Conservation (phyloP, 2,329 filamentous ascomycete genomes). For the Pestalotiopsis sp. region DNA sequence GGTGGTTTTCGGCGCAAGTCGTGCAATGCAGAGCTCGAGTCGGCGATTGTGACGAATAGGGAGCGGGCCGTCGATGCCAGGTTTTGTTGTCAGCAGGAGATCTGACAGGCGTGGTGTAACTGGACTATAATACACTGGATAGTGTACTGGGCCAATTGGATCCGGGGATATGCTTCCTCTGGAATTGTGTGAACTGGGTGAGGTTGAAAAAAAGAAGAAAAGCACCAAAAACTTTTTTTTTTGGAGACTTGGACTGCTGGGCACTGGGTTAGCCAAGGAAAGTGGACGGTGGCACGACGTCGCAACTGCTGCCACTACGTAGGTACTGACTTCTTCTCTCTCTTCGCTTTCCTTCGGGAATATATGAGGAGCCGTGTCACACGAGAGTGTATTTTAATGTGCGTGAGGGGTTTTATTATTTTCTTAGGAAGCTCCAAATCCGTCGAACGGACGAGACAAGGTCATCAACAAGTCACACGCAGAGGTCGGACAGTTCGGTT, state of each 20-base stretch:
- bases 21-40: background rate
- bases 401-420: slow-evolving; percentile 1
- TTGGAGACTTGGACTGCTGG: background rate
- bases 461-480: background rate
- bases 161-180: background rate
- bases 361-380: slow-evolving; percentile 7
- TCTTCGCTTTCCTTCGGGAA: slow-evolving; percentile 1
- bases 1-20: slow-evolving; percentile 5
- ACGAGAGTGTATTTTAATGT: background rate
- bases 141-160: background rate
- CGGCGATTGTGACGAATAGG: background rate
- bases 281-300: background rate
- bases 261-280: background rate
- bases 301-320: background rate
- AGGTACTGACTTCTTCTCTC: background rate
- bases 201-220: background rate
- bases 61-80: background rate
- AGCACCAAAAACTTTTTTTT: background rate
- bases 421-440: background rate
- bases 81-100: background rate
- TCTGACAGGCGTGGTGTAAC: background rate
- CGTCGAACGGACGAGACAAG: background rate
- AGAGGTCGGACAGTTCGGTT: slow-evolving; percentile 12
- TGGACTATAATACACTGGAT: background rate
- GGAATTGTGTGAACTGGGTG: background rate